Evolutionary conservation across 257 asterid genomes (phyloP), one percentile per base, ranked within the genome.

Genomic region (Lantana camara): DNA sequence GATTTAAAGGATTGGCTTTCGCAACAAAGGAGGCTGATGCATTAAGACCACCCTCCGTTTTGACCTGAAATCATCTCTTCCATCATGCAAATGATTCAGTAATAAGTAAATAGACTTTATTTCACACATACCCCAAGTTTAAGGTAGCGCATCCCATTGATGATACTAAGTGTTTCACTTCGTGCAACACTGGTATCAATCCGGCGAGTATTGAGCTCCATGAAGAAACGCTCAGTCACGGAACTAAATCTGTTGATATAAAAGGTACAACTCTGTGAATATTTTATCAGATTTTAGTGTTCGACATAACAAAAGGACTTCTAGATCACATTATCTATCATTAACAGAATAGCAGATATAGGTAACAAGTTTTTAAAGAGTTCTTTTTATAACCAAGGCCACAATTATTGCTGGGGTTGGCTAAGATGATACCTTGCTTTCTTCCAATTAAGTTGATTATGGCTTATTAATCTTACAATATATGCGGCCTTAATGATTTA

Each of bases 1-100:
- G 97, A 77, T 81, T 88, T 57, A 90, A 76, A 53, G 99, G 99
- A 75, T 94, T 94, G 70, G 97, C 99, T 82, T 94, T 94, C 23
- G 97, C 97, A 60, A 94, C 95, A 82, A 94, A 94, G 60, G 99
- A 94, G 55, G 99, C 99, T 44, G 96, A 94, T 62, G 99, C 99
- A 77, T 90, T 90, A 78, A 94, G 76, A 54, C 97, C 92, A 61
- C 97, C 97, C 80, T 90, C 97, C 42, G 97, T 86, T 78, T 90
- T 88, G 45, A 90, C 97, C 99, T 94, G 89, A 63, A 80, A 63
- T 60, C 71, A 83, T 55, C 63, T 56, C 63, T 66, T 69, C 60
- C 60, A 50, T 76, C 75, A 79, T 29, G 52, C 57, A 57, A 61
- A 77, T 70, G 72, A 37, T 73, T 58, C 46, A 60, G 52, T n/a